Evolutionary conservation across 2,329 filamentous ascomycete species (phyloP), one percentile per base, ranked within the genome.

Genomic region (Ceratocystis colombiana): DNA sequence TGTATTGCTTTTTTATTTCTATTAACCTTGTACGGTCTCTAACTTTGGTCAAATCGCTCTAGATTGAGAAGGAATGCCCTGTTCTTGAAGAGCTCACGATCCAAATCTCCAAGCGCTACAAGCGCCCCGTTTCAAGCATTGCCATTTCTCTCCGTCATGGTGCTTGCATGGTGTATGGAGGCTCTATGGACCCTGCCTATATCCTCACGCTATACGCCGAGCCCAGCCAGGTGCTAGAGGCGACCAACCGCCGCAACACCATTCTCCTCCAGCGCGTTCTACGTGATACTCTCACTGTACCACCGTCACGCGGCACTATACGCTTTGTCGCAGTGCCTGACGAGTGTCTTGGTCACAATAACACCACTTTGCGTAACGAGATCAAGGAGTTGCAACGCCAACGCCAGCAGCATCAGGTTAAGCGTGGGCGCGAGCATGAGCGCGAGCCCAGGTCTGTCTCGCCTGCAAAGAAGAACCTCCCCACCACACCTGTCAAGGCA

Each of bases 221-320:
- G 8, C 80, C 88, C 0, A 79, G 79, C 10, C 82, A 89, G 69
- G 77, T 94, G 67, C 85, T 87, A 68, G 84, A 88, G 0, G 82
- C 85, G 2, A 89, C 84, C 64, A 96, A 96, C 76, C 88, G 88
- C 73, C 84, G 90, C 69, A 94, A 93, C 74, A 85, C 89, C 0
- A 80, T 82, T n/a, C 76, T 95, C 20, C 82, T 95, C 2, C 89
- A 94, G 72, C 80, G 79, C n/a, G 87, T 88, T 73, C 82, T 96
- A 74, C 80, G 85, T 15, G 87, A 90, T 28, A 79, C 85, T 0
- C 78, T 96, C 0, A 82, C 83, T 1, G 88, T 96, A 2, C 71
- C 79, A 0, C 75, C 85, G 0, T 78, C 83, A 0, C 82, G 89
- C 48, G 90, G 91, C 1, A 80, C 91, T 44, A 76, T 96, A 66